Evolutionary conservation across 371 early-diverging fungal species (phyloP), one percentile per base, ranked within the genome.

Genomic region (Mortierella sp.): DNA sequence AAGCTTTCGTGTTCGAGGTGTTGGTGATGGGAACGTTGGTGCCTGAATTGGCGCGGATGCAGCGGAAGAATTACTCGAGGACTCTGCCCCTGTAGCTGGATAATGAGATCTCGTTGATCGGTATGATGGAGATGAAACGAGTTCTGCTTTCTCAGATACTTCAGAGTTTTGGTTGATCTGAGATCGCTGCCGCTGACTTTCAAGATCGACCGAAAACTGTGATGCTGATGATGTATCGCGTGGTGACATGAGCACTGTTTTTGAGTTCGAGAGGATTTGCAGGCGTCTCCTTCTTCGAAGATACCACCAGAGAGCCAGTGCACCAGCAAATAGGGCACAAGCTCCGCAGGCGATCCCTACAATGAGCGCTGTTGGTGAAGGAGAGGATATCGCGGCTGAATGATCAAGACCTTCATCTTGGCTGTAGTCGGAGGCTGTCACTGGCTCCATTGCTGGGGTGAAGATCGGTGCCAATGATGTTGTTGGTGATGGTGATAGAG

Each of bases 231-330:
- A 47, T n/a, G 61, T 52, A 26, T 31, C 53, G 4, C 30, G 53
- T 4, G 54, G 54, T 13, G 63, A 54, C 63, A 54, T 62, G 18
- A 54, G 55, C 3, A 54, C 48, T 24, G 55, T 48, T 24, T 62
- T 62, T 6, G 55, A 62, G 21, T 54, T 28, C 9, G 55, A 62
- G 3, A 54, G 34, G 2, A 48, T 54, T 19, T 48, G 55, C 27
- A 18, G 31, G 16, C 55, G 63, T 28, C 51, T 54, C 31, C 49
- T 34, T 21, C 41, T 47, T 8, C 55, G 54, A 19, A 62, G 39
- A 42, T 26, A 49, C 47, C 49, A 62, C 55, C 63, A 62, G 16
- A 62, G 19, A 30, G 34, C 12, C 1, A 54, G 0, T 8, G 42
- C 27, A 9, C 54, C 21, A 12, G 21, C n/a, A 2, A 48, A 3